Evolutionary conservation across 75 land plant species (phyloP).

Genomic region (Pinus tabuliformis): DNA sequence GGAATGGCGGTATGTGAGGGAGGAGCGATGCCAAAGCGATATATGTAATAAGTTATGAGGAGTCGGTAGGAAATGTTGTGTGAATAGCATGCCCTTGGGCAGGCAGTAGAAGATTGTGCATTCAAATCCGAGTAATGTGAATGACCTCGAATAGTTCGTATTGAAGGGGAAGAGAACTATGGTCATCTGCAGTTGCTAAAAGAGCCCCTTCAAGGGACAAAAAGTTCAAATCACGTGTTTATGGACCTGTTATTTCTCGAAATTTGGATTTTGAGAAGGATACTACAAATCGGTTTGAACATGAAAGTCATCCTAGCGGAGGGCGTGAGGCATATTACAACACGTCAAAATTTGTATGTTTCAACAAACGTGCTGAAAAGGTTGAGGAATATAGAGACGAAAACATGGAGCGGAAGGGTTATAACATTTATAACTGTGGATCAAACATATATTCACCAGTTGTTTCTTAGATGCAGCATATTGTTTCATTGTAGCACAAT

Average conservation of each 20-base stretch:
- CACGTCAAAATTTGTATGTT: not conserved
- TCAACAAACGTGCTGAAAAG: not conserved
- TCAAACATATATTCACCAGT: slow-evolving; percentile 24
- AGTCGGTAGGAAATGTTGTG: too few species aligned
- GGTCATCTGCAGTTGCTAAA: too few species aligned
- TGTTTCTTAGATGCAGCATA: slow-evolving; percentile 37
- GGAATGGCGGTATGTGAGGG: too few species aligned
- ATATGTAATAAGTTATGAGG: too few species aligned
- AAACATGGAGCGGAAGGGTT: slow-evolving; percentile 33
- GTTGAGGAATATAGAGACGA: slow-evolving; percentile 10
- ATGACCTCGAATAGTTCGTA: too few species aligned
- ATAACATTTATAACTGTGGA: slow-evolving; percentile 10
- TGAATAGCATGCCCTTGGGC: too few species aligned
- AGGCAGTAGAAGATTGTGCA: too few species aligned
- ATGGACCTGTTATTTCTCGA: slow-evolving; percentile 21
- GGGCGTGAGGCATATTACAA: slow-evolving; percentile 5
- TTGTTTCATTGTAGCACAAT: slow-evolving; percentile 29
- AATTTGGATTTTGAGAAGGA: not conserved
- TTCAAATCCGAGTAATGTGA: too few species aligned
- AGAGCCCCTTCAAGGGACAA: slow-evolving; percentile 62
- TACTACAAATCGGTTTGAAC: not conserved
- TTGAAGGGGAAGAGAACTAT: too few species aligned
- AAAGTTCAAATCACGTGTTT: slow-evolving; percentile 69
- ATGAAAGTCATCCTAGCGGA: not conserved
- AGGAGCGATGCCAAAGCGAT: too few species aligned